Conservation (phyloP, 2,329 filamentous ascomycete genomes). For the Aspergillus fumigatiaffinis region DNA sequence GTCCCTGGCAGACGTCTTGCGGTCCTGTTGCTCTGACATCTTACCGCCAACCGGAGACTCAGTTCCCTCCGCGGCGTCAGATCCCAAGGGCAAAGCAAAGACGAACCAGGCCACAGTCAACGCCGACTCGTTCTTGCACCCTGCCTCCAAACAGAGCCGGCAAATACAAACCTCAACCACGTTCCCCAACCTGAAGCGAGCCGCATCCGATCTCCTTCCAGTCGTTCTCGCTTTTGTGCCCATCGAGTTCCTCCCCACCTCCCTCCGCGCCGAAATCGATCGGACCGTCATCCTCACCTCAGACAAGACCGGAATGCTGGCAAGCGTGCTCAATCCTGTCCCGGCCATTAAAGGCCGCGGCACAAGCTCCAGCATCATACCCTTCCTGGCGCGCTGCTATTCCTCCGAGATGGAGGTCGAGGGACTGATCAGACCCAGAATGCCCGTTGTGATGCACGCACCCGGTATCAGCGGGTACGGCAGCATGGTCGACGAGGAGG, state of each 20-base stretch:
- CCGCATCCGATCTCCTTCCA: constrained; percentile 62
- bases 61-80: constrained; percentile 28
- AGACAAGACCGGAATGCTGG: constrained; percentile 69
- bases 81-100: constrained; percentile 39
- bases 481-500: constrained; percentile 23
- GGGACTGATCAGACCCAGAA: constrained; percentile 56
- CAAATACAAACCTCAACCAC: constrained; percentile 15
- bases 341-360: constrained; percentile 58
- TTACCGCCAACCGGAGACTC: constrained; percentile 49
- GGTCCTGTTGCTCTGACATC: constrained; percentile 70
- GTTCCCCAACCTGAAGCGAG: constrained; percentile 45
- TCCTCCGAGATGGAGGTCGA: constrained; percentile 65
- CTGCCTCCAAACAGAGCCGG: constrained; percentile 32
- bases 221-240: constrained; percentile 61
- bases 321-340: constrained; percentile 77
- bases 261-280: constrained; percentile 71
- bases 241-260: constrained; percentile 63
- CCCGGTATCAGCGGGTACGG: constrained; percentile 24
- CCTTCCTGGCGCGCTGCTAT: constrained; percentile 68
- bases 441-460: constrained; percentile 42
- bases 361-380: constrained; percentile 69
- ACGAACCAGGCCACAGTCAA: constrained; percentile 46
- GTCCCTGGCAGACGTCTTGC: constrained; percentile 60
- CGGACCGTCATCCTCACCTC: constrained; percentile 71
- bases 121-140: constrained; percentile 66